phyloP scores from a whole-genome alignment of 805 yeast genomes.

The Priceomyces haplophilus region DNA sequence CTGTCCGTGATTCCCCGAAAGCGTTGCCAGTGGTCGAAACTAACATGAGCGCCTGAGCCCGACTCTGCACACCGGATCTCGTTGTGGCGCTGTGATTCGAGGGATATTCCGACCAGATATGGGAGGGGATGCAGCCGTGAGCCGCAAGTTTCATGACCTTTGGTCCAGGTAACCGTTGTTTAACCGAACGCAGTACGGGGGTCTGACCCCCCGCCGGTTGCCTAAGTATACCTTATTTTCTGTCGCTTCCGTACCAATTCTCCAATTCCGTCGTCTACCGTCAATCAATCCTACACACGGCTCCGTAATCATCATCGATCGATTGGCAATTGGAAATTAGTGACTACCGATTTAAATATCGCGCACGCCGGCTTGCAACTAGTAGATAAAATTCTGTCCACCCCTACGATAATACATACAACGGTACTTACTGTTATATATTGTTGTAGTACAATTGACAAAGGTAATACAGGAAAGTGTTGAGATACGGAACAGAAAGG shows the following conservation, averaged over 20 bases:
- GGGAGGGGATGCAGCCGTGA: too few relatives aligned
- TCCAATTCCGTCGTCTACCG: background rate
- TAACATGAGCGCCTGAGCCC: too few relatives aligned
- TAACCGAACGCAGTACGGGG: background rate
- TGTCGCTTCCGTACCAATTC: background rate
- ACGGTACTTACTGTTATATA: background rate
- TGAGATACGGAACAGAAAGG: background rate
- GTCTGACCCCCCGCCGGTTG: background rate
- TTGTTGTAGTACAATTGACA: background rate
- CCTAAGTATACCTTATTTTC: background rate
- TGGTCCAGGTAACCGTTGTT: too few relatives aligned
- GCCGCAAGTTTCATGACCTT: too few relatives aligned
- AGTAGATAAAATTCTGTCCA: too few relatives aligned
- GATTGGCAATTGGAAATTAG: constrained; percentile 2
- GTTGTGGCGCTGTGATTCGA: too few relatives aligned
- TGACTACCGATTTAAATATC: constrained; percentile 1
- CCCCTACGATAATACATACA: too few relatives aligned
- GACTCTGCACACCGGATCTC: too few relatives aligned
- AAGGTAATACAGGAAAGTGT: background rate
- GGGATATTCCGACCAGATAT: too few relatives aligned
- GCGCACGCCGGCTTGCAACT: constrained; percentile 5
- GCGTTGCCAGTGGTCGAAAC: too few relatives aligned
- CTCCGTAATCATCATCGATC: constrained; percentile 4
- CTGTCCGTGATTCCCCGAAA: too few relatives aligned
- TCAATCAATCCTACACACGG: constrained; percentile 4